phyloP scores from a whole-genome alignment of 2,329 filamentous ascomycete species.

The Annulohypoxylon truncatum region DNA sequence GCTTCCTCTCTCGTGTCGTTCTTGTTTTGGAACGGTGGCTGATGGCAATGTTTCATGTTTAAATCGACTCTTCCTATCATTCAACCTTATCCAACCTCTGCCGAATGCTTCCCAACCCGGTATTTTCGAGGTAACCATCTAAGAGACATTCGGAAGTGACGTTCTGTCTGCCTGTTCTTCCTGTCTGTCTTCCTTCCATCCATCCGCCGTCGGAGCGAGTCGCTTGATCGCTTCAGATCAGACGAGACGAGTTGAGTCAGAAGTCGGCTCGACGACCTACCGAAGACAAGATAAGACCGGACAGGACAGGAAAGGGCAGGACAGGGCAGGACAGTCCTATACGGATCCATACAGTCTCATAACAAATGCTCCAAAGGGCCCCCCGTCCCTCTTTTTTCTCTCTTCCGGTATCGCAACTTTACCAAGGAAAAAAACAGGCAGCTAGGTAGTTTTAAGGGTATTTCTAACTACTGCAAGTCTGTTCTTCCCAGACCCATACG shows the following conservation, averaged over 20 bases:
- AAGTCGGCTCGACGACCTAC: constrained; percentile 22
- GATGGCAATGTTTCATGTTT: constrained; percentile 47
- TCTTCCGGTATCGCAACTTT: constrained; percentile 30
- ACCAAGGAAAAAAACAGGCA: constrained; percentile 1
- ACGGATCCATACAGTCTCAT: constrained; percentile 3
- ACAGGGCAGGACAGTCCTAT: not conserved
- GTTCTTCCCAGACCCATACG: not conserved
- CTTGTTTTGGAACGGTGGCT: constrained; percentile 39
- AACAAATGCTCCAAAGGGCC: not conserved
- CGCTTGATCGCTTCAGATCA: constrained; percentile 12
- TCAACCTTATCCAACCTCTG: constrained; percentile 33
- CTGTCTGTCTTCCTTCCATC: not conserved
- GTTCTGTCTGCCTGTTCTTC: constrained; percentile 6
- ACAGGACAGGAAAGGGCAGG: not conserved
- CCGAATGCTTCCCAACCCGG: constrained; percentile 32
- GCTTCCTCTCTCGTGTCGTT: not conserved
- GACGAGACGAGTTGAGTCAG: not conserved
- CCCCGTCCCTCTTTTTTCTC: too few relatives aligned
- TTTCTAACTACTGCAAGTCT: not conserved
- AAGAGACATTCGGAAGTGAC: constrained; percentile 42
- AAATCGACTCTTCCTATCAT: constrained; percentile 38
- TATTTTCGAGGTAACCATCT: constrained; percentile 40
- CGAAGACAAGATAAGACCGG: not conserved
- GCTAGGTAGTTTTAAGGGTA: too few relatives aligned
- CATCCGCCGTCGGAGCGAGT: constrained; percentile 10